Base-by-base conservation (phyloP, 805 yeast species). In the Grigorovia jiainica region DNA sequence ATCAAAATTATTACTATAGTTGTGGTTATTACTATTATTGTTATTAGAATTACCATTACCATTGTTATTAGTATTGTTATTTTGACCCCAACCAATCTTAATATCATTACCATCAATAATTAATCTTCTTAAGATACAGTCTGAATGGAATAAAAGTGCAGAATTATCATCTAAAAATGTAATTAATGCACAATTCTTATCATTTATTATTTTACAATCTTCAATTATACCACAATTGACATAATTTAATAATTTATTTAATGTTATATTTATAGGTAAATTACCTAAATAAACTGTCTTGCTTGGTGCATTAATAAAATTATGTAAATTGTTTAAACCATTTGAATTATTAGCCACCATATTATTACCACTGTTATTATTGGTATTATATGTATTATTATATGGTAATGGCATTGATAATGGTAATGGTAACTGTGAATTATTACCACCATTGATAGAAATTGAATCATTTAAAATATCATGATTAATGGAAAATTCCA, bases 71-170 rank as follows among this genome's bases (percentile, higher is more conserved):
- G n/a, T n/a, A n/a, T n/a, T n/a, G n/a, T 13, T 27, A 32, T 87
- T 78, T 50, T 82, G 82, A 17, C 95, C 96, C 97, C 97, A 92
- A 10, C 96, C 95, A 45, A 90, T 75, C 55, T 87, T 76, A 43
- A 89, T 76, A 54, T 85, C 95, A 50, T 82, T 78, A 36, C 86
- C 87, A 51, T 77, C 78, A 45, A 92, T 82, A 34, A 81, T 76
- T 48, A 89, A 70, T 58, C 89, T 77, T 58, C 86, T 87, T 58
- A 90, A 71, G 39, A 85, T 81, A 32, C 95, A 94, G 65, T 89
- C 97, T 1, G 95, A 85, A 63, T 87, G 96, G 66, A 92, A 92
- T 49, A 87, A 75, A 45, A 87, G 70, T 0, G 97, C 97, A 24
- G 92, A 75, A 50, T 84, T 80, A 59, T 82, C 90, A 61, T 87